Base-by-base conservation (phyloP, 2,329 filamentous ascomycete species). In the Xylaria polymorpha region DNA sequence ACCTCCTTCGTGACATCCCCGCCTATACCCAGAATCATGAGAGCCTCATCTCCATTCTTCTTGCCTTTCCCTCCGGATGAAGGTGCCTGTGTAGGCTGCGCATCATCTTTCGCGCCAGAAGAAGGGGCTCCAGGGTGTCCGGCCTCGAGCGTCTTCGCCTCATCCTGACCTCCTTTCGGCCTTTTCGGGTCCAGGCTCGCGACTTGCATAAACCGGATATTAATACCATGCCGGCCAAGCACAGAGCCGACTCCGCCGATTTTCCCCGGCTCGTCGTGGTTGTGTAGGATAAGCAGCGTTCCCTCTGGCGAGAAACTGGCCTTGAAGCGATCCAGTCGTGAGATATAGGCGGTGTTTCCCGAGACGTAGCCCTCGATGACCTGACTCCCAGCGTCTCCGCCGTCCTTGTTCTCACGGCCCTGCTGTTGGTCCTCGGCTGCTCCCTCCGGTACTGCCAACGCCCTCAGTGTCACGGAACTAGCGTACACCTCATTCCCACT, bases 1-100 rank as follows among this genome's bases (percentile, higher is more conserved):
- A 89, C 83, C 41, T 88, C 85, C 63, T 85, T 85, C 0, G 85
- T 86, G 20, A 94, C 88, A 3, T 85, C 83, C 2, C 88, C 87
- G 75, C 92, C 90, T 10, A 95, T 88, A 0, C 92, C 91, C 60
- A 95, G 74, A 74, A 95, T 94, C 92, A 95, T 95, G 73, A 95
- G 80, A 10, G 93, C 92, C 80, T 95, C 93, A 51, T 90, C 88
- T 58, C 80, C 78, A 50, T 66, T 73, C 25, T 79, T 82, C 35
- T 79, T 81, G 35, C 18, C 55, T 14, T 77, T 74, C 12, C 61
- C 66, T 39, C 69, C 73, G 61, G 20, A 44, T 5, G 20, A 14
- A 43, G 59, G 50, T 4, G 29, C 32, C 39, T 50, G 59, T 10
- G 14, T 35, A 43, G 39, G 20, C 20, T 58, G 53, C 22, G 48